Evolutionary conservation across 2,329 filamentous ascomycete genomes (phyloP), one percentile per base, ranked within the genome.

Genomic region (Periconia sp.): DNA sequence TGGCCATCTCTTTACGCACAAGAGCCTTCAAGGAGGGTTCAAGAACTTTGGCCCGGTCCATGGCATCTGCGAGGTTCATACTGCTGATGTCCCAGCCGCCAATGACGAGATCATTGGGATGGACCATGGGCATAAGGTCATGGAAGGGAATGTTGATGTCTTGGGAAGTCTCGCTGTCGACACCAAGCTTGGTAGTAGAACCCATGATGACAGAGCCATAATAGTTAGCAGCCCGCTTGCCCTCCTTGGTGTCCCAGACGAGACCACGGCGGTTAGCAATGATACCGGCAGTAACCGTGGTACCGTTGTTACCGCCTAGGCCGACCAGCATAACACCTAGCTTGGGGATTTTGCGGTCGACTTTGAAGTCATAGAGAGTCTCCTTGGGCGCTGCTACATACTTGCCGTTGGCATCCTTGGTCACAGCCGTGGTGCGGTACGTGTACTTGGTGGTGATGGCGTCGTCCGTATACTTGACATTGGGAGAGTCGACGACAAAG

Each of bases 61-160:
- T 97, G 67, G 94, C 88, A 53, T 89, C 84, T 58, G 92, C 89
- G 59, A 99, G 79, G 78, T 95, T 90, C 86, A 97, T 81, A 70
- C 85, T 81, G 79, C 91, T 96, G 73, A 99, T 97, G 74, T 99
- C 94, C 94, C 94, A 99, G 57, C 94, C 94, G 64, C 94, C 93
- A 74, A 99, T 84, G 71, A 90, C 89, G 47, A 99, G 85, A 74
- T 99, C 92, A 73, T 99, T 94, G 66, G 94, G 94, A 77, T 97
- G 93, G 55, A 93, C 90, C 92, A 97, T 96, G 57, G 94, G 94
- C 61, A 99, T 83, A 68, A 97, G 83, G 74, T 93, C 85, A 73
- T 93, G 91, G 82, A 99, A 96, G 60, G 94, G 93, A 66, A 99
- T 90, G 79, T 97, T 96, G 79, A 99, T 85, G 71, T 99, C 94